Conservation (phyloP, 164 flowering plant species). For the Stephania japonica region DNA sequence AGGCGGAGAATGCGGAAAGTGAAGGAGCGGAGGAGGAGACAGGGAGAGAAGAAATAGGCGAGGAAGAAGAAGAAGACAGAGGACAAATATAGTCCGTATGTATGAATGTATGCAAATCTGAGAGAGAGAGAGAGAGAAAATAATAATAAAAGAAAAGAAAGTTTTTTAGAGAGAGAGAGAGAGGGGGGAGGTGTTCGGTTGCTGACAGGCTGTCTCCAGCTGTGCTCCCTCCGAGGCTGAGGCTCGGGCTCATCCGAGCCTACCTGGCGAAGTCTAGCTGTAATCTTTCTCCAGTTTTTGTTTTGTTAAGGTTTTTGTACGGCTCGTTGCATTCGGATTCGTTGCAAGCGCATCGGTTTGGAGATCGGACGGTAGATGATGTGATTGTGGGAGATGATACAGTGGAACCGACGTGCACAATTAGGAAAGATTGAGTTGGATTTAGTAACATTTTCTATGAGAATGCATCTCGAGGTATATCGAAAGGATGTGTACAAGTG, state of each 20-base stretch:
- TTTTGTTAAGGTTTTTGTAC: too few species aligned
- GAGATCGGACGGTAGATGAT: too few species aligned
- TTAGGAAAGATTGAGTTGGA: too few species aligned
- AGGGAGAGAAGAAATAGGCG: conserved; percentile 8
- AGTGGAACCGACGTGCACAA: too few species aligned
- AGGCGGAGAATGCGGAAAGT: conserved; percentile 6
- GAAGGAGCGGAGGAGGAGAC: conserved; percentile 4
- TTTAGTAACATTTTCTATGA: too few species aligned
- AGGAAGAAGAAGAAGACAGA: conserved; percentile 13
- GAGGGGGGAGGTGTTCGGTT: conserved; percentile 28
- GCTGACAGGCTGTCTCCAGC: conserved; percentile 66
- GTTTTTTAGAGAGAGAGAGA: neutral
- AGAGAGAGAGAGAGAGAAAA: conserved; percentile 15
- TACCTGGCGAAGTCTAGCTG: conserved; percentile 16
- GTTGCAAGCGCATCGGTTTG: too few species aligned
- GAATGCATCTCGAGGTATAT: too few species aligned
- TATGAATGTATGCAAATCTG: conserved; percentile 6
- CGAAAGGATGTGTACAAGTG: rapidly evolving
- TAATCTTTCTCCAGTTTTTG: too few species aligned
- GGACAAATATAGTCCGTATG: conserved; percentile 8
- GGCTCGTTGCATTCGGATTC: too few species aligned
- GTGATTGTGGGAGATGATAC: too few species aligned
- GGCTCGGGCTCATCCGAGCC: conserved; percentile 14
- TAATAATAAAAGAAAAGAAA: too few species aligned
- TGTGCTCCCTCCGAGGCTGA: conserved; percentile 15